Conservation (phyloP, 2,329 filamentous ascomycete species). For the Zymoseptoria tritici region DNA sequence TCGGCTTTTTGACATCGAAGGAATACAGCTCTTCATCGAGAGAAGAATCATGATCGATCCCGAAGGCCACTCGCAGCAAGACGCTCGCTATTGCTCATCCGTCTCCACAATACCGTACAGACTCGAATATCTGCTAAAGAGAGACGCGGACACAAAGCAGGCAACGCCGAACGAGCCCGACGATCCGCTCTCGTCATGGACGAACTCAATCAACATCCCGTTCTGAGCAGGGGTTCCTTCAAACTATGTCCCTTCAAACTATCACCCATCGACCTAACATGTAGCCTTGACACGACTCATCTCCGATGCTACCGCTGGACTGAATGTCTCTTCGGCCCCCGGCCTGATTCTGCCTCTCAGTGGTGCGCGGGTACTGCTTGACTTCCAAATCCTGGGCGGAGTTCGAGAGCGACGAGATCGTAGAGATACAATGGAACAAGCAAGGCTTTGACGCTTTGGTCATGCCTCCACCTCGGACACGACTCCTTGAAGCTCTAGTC, state of each 20-base stretch:
- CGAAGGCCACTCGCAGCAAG: neutral
- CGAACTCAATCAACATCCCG: slow-evolving; percentile 6
- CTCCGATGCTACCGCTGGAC: slow-evolving; percentile 11
- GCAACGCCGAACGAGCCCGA: slow-evolving; percentile 1
- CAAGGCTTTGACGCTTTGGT: slow-evolving; percentile 15
- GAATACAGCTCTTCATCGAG: slow-evolving; percentile 9
- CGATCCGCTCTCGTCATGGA: slow-evolving; percentile 2
- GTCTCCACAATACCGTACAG: slow-evolving; percentile 11
- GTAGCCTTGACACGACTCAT: neutral
- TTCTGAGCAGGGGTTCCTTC: slow-evolving; percentile 2
- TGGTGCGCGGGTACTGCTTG: slow-evolving; percentile 11
- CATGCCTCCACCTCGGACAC: slow-evolving; percentile 13
- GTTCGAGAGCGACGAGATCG: slow-evolving; percentile 12
- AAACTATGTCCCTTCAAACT: slow-evolving; percentile 4
- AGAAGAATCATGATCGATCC: neutral
- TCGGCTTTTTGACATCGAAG: slow-evolving; percentile 5
- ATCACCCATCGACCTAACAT: neutral
- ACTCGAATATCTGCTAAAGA: slow-evolving; percentile 8
- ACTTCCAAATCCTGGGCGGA: slow-evolving; percentile 13
- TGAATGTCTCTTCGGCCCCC: slow-evolving; percentile 7
- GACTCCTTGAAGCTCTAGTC: slow-evolving; percentile 12
- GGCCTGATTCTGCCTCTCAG: slow-evolving; percentile 13
- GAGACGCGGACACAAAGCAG: slow-evolving; percentile 7
- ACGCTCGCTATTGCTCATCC: slow-evolving; percentile 7
- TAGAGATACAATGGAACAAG: slow-evolving; percentile 11